Conservation (phyloP, 2,329 filamentous ascomycete species). For the Ophiostoma ips region DNA sequence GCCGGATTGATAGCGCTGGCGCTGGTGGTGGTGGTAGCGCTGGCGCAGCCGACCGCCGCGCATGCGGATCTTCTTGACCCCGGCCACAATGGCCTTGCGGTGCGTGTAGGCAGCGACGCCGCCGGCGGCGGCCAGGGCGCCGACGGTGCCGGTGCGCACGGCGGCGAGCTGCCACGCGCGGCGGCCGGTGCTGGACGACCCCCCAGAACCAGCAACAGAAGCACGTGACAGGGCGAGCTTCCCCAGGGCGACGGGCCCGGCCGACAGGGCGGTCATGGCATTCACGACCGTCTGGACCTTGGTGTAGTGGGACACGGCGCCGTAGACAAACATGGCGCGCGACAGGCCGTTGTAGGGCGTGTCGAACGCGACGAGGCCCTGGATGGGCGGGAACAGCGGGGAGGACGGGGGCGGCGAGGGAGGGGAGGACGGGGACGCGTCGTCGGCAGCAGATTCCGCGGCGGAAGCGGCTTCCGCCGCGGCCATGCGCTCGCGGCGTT, state of each 20-base stretch:
- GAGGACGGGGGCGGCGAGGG: slow-evolving; percentile 28
- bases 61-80: slow-evolving; percentile 28
- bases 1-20: slow-evolving; percentile 33
- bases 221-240: background rate
- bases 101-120: slow-evolving; percentile 72
- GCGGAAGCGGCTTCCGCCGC: slow-evolving; percentile 20
- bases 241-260: slow-evolving; percentile 30
- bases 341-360: slow-evolving; percentile 64
- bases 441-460: background rate
- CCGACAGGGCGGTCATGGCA: slow-evolving; percentile 39
- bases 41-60: background rate
- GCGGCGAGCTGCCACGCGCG: slow-evolving; percentile 48
- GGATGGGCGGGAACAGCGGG: slow-evolving; percentile 59
- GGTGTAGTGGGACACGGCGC: slow-evolving; percentile 44
- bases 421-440: slow-evolving; percentile 16
- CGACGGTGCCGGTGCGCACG: slow-evolving; percentile 68
- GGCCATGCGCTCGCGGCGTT: slow-evolving; percentile 27
- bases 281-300: slow-evolving; percentile 44
- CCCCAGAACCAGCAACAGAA: background rate
- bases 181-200: background rate
- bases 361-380: slow-evolving; percentile 70
- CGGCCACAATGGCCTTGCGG: slow-evolving; percentile 48
- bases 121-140: slow-evolving; percentile 64
- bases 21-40: slow-evolving; percentile 17
- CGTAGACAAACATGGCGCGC: slow-evolving; percentile 46